Evolutionary conservation across 495 filamentous ascomycete species (phyloP), one percentile per base, ranked within the genome.

Genomic region (Daldinia bambusicola): DNA sequence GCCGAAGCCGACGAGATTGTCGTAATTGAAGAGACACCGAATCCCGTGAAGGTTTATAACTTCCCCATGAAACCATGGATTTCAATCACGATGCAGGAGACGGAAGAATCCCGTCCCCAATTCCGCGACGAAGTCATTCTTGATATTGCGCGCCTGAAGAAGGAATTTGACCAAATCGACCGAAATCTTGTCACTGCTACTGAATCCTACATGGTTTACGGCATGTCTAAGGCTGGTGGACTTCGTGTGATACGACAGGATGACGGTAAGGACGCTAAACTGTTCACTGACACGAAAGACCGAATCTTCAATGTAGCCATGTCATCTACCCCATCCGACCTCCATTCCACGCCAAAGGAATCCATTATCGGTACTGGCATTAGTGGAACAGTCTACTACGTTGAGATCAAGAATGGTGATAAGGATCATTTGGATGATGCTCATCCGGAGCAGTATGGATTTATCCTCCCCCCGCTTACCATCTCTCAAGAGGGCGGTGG

Each of bases 1-100:
- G 90, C 88, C 10, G 84, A 88, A 62, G 86, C 84, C 10, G 88
- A 87, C 34, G 93, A 95, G 76, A 92, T 91, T 52, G 87, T 87
- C 40, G 86, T 88, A 12, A 87, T 88, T 55, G 91, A 96, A 76
- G 89, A 90, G 63, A 80, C 84, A 13, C 81, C 87, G 38, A 84
- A 86, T 30, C 83, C 89, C 31, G 86, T 97, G 26, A 88, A 84
- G 73, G 93, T 98, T 50, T 92, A 94, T 81, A 95, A 96, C 75
- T 97, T 99, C 80, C 96, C 94, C 14, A 92, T 99, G 88, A 91
- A 88, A 76, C 95, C 96, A 9, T 99, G 97, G 84, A 93, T 95
- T 55, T 89, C 94, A 20, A 94, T 99, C 78, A 80, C 74, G 31
- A 74, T 85, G 53, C 82, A 81, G 41, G 82, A 84, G 61, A 77